Base-by-base conservation (phyloP, 208 protist species). In the Trypanosoma avium region DNA sequence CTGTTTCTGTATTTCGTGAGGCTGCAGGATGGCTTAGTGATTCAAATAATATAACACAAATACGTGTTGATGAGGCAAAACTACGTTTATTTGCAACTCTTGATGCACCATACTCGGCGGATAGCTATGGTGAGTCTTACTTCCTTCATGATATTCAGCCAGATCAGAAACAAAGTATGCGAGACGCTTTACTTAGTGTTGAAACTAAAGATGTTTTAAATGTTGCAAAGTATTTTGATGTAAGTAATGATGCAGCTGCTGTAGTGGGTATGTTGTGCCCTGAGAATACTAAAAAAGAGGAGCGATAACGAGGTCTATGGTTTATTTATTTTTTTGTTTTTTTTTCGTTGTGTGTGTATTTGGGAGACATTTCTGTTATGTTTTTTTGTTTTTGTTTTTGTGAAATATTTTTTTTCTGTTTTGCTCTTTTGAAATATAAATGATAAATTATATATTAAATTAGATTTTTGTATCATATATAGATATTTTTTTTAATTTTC, bases 41-140 rank as follows among this genome's bases (percentile, higher is more conserved):
- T 36, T 53, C 60, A 1, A 70, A 40, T 19, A 88, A 94, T 75
- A 53, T 96, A 42, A 88, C 81, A 21, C 55, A 75, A 33, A 64
- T 72, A 36, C 57, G 74, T 48, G 67, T 97, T 17, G 79, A 88
- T 32, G 90, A 97, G 77, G 87, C 89, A 19, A 94, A 95, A 58
- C 76, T 97, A 61, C 81, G 89, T 13, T 72, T 95, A 22, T 96
- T 97, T 74, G 67, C 86, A 10, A 73, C 70, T 12, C 81, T 95
- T 68, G 92, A 97, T 67, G 80, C 92, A 7, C 92, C 92, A 6
- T 92, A 94, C 60, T 80, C 86, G 9, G 81, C 84, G 3, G 88
- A 97, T 55, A 75, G 67, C 43, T 93, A 86, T 59, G 92, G 92
- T 50, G 80, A 90, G 61, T 77, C 77, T 12, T 86, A 84, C 71